Evolutionary conservation across 306 rosid species (phyloP).

Genomic region (Acacia crassicarpa): DNA sequence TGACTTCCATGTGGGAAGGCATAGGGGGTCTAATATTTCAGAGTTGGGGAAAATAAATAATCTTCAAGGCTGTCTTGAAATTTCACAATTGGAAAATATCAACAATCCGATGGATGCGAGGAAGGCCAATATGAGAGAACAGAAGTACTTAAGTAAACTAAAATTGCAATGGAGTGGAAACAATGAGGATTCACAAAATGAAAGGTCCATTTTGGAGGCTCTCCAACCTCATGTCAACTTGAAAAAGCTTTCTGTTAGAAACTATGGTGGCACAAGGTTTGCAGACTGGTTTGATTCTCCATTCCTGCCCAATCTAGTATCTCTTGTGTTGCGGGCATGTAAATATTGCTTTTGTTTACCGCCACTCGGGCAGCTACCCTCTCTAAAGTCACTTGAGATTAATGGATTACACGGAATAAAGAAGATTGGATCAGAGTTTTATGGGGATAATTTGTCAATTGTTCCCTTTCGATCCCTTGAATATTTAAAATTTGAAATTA

Average conservation of each 20-base stretch:
- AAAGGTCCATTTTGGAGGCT: background rate
- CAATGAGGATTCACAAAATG: background rate
- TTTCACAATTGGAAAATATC: background rate
- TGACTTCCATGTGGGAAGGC: background rate
- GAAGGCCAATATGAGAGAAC: background rate
- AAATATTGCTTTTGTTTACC: background rate
- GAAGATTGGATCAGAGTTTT: background rate
- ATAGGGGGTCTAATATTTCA: background rate
- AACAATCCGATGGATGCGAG: background rate
- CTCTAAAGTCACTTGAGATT: background rate
- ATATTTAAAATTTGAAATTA: background rate
- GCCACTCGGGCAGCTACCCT: background rate
- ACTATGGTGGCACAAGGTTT: constrained; percentile 22
- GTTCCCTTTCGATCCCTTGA: background rate
- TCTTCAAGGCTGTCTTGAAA: constrained; percentile 20
- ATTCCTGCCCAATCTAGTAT: background rate
- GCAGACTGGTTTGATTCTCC: constrained; percentile 6
- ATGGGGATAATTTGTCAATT: background rate
- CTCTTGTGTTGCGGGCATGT: background rate
- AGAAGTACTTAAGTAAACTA: constrained; percentile 9
- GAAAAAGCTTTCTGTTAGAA: background rate
- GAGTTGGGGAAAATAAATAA: background rate
- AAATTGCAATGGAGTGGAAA: background rate
- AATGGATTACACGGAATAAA: background rate
- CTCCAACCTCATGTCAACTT: background rate